Evolutionary conservation across 805 yeast species (phyloP).

Genomic region (Brettanomyces naardenensis): DNA sequence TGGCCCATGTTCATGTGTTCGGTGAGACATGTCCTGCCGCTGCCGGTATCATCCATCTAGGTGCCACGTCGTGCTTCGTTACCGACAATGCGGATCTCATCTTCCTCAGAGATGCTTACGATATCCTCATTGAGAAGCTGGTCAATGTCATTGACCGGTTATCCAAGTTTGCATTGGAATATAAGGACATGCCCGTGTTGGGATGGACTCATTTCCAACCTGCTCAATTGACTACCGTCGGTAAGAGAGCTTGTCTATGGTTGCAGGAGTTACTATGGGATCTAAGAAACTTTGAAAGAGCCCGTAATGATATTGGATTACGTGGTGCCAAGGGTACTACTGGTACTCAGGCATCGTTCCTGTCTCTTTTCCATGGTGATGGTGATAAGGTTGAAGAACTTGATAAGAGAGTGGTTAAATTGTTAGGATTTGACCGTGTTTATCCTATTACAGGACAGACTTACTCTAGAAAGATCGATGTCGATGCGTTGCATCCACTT

Average conservation of each 20-base stretch:
- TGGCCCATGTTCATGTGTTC: constrained; percentile 97
- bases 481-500: constrained; percentile 86
- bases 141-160: constrained; percentile 93
- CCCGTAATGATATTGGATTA: constrained; percentile 91
- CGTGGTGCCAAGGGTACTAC: constrained; percentile 99
- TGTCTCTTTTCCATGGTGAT: constrained; percentile 91
- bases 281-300: constrained; percentile 89
- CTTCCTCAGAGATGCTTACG: constrained; percentile 93
- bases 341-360: constrained; percentile 96
- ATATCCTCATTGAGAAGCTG: constrained; percentile 84
- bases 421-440: constrained; percentile 88
- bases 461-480: constrained; percentile 96
- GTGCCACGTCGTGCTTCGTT: constrained; percentile 96
- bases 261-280: constrained; percentile 97
- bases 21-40: constrained; percentile 93
- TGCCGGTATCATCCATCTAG: constrained; percentile 95
- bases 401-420: constrained; percentile 86
- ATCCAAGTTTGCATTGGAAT: constrained; percentile 76
- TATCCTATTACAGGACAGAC: constrained; percentile 99
- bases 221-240: constrained; percentile 97
- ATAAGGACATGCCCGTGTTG: constrained; percentile 92
- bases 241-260: constrained; percentile 97
- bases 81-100: constrained; percentile 98
- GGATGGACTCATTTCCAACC: constrained; percentile 99
- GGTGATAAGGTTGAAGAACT: constrained; percentile 92